Conservation (phyloP, 2,329 filamentous ascomycete species). For the Xenosphaeropsis pyriputrescens region DNA sequence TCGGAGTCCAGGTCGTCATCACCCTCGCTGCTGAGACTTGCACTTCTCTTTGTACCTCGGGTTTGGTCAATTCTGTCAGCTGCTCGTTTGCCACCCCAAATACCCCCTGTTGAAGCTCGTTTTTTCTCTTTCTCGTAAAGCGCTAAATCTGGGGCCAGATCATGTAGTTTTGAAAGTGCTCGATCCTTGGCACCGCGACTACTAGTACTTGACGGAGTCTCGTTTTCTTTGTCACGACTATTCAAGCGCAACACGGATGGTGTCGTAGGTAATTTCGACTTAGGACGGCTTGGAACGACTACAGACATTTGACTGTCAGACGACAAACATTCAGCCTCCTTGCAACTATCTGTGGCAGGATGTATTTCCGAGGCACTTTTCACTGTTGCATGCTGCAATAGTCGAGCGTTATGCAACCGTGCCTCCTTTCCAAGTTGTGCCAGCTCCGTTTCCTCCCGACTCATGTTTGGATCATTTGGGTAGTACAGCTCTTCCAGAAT, state of each 20-base stretch:
- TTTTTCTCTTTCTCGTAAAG: slow-evolving; percentile 92
- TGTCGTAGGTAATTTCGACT: slow-evolving; percentile 22
- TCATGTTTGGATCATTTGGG: slow-evolving; percentile 26
- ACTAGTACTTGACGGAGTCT: slow-evolving; percentile 62
- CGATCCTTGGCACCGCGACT: slow-evolving; percentile 81
- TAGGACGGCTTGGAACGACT: neutral
- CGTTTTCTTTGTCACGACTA: slow-evolving; percentile 64
- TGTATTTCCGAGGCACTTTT: neutral
- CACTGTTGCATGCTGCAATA: neutral
- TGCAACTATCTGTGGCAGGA: neutral
- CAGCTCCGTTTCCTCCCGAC: slow-evolving; percentile 19
- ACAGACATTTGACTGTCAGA: neutral
- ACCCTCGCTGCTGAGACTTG: slow-evolving; percentile 22
- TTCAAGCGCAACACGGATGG: slow-evolving; percentile 34
- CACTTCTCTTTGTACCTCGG: slow-evolving; percentile 16
- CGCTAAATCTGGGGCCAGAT: slow-evolving; percentile 69
- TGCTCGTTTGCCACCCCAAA: slow-evolving; percentile 49
- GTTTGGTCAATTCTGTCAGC: slow-evolving; percentile 41
- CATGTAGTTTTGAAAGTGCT: slow-evolving; percentile 63
- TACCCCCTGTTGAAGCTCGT: slow-evolving; percentile 35
- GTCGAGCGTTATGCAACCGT: neutral
- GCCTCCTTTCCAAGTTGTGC: slow-evolving; percentile 10
- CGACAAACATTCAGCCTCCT: neutral
- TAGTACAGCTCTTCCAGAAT: slow-evolving; percentile 53
- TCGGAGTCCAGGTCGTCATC: slow-evolving; percentile 28